Conservation (phyloP, 1,284 basidiomycete species). For the Trichosporon faecale region DNA sequence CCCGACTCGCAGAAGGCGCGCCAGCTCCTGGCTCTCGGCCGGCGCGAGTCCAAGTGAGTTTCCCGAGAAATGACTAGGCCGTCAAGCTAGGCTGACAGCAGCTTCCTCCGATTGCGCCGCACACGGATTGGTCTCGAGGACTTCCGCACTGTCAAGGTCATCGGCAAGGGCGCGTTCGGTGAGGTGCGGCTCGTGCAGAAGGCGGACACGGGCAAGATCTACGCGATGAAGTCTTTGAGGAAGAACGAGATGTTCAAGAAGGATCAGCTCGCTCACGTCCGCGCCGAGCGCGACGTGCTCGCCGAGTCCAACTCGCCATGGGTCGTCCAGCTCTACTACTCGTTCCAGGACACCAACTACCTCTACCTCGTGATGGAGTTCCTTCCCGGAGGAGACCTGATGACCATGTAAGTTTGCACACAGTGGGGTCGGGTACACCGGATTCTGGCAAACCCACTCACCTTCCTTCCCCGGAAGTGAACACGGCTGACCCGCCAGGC, state of each 20-base stretch:
- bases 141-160: slow-evolving; percentile 96
- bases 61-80: not conserved
- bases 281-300: slow-evolving; percentile 96
- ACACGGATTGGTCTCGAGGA: slow-evolving; percentile 91
- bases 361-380: slow-evolving; percentile 99
- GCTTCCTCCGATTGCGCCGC: slow-evolving; percentile 79
- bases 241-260: slow-evolving; percentile 99
- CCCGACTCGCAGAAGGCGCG: slow-evolving; percentile 83
- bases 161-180: slow-evolving; percentile 98
- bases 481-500: slow-evolving; percentile 60
- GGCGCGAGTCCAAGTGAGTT: slow-evolving; percentile 73
- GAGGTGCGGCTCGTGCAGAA: slow-evolving; percentile 97
- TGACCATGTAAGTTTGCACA: slow-evolving; percentile 58
- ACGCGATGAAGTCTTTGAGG: slow-evolving; percentile 97
- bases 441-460: slow-evolving; percentile 7
- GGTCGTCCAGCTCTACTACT: slow-evolving; percentile 98
- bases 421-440: not conserved
- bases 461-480: not conserved
- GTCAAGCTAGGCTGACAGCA: slow-evolving; percentile 17
- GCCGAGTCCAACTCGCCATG: slow-evolving; percentile 97
- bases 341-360: slow-evolving; percentile 94
- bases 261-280: slow-evolving; percentile 95
- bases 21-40: slow-evolving; percentile 84
- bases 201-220: slow-evolving; percentile 94
- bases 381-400: slow-evolving; percentile 93